Evolutionary conservation across 768 basidiomycete genomes (phyloP), one percentile per base, ranked within the genome.

Genomic region (Suillus paluster): DNA sequence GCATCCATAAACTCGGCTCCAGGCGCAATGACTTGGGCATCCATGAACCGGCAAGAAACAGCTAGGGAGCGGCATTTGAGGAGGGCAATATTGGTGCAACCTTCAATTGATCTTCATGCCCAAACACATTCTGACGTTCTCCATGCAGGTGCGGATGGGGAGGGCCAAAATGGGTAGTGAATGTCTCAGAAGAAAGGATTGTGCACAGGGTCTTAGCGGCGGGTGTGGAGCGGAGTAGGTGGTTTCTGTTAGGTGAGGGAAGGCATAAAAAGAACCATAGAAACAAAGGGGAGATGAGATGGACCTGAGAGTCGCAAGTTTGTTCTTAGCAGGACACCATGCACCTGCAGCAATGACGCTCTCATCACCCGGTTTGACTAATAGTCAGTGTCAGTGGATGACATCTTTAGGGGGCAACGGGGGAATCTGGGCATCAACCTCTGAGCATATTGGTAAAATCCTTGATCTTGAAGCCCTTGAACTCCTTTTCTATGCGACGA

Each of bases 11-110:
- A 97, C 39, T 84, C 81, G n/a, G 42, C 8, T 8, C 8, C 57
- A 0, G 84, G 80, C 3, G 76, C 72, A 1, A 92, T 75, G 4
- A 94, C 94, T 68, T 95, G 84, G 25, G 82, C 80, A 70, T 96
- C 94, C 2, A 79, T 79, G 73, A 95, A 95, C 53, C 91, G 91
- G 64, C 19, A n/a, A 64, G 52, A 30, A 34, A 59, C 39, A 5
- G 5, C 34, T 5, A 27, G 33, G 0, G 88, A 87, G 27, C 94
- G 86, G 64, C 92, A 89, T 74, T 92, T 93, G 64, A 99, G 77
- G 54, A 98, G 76, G 72, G 97, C 96, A 66, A 99, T 98, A 71
- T 98, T 1, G 96, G 96, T 5, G 95, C 93, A 0, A 86, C 86
- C 77, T 97, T 97, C 39, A 97, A 78, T 70, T 94, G 89, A 67